Conservation (phyloP, 2,329 filamentous ascomycete genomes). For the Pyricularia pennisetigena region DNA sequence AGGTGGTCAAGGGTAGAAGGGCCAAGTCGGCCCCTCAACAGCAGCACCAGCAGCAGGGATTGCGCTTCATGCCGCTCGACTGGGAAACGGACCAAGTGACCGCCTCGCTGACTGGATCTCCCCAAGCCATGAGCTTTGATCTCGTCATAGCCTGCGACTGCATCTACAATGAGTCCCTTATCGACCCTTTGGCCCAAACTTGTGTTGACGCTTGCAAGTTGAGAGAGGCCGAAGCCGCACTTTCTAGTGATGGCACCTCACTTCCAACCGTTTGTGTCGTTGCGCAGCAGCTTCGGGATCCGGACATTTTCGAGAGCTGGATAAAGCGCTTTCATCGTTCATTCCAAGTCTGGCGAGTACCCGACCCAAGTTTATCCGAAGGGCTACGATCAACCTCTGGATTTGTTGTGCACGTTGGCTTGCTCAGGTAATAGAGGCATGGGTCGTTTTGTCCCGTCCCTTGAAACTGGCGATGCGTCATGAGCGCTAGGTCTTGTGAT, state of each 20-base stretch:
- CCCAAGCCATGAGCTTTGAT: constrained; percentile 46
- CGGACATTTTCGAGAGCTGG: constrained; percentile 80
- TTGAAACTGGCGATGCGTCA: not conserved
- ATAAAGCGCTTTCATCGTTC: constrained; percentile 52
- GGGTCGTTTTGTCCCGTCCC: not conserved
- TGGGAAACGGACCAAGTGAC: constrained; percentile 65
- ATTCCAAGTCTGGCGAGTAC: constrained; percentile 71
- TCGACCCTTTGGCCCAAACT: constrained; percentile 72
- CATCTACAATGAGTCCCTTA: constrained; percentile 85
- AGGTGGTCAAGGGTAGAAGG: constrained; percentile 4
- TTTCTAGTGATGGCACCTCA: constrained; percentile 3
- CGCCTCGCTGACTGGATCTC: constrained; percentile 25
- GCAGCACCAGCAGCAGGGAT: not conserved
- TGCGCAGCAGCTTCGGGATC: constrained; percentile 79
- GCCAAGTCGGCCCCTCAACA: not conserved
- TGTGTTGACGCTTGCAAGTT: constrained; percentile 66
- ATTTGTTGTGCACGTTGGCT: constrained; percentile 73
- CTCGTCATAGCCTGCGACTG: constrained; percentile 81
- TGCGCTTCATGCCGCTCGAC: constrained; percentile 55
- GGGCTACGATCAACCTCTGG: constrained; percentile 56
- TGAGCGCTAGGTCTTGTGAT: not conserved
- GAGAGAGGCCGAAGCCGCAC: constrained; percentile 20
- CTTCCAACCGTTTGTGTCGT: constrained; percentile 64
- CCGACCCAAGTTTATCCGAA: constrained; percentile 48
- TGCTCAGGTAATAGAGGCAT: constrained; percentile 29